Conservation (phyloP, 208 protist species). For the Leishmania gerbilli region DNA sequence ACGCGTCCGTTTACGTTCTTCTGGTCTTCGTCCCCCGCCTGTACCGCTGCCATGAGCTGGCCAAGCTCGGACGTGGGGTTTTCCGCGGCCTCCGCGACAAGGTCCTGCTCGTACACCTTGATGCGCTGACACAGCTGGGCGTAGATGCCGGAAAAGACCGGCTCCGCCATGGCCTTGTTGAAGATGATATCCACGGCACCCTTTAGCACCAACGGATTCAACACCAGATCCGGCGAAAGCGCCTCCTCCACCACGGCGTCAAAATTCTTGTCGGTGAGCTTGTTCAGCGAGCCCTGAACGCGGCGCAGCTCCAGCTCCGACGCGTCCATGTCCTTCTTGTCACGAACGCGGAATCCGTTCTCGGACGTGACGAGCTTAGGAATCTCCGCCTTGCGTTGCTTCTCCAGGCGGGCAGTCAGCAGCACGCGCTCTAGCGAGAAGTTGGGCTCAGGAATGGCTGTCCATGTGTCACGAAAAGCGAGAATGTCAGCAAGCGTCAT, state of each 20-base stretch:
- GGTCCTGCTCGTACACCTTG: slow-evolving; percentile 76
- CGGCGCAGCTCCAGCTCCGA: slow-evolving; percentile 70
- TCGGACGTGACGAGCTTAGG: slow-evolving; percentile 81
- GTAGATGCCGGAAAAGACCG: slow-evolving; percentile 88
- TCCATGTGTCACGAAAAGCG: slow-evolving; percentile 87
- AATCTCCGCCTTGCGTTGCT: slow-evolving; percentile 65
- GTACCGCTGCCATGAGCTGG: slow-evolving; percentile 27
- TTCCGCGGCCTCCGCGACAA: slow-evolving; percentile 42
- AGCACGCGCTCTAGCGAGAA: slow-evolving; percentile 82
- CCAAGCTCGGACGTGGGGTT: slow-evolving; percentile 39
- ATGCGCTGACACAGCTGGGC: slow-evolving; percentile 76
- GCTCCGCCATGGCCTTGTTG: slow-evolving; percentile 85
- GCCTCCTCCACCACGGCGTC: slow-evolving; percentile 65
- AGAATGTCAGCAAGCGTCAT: slow-evolving; percentile 79
- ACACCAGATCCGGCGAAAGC: slow-evolving; percentile 70
- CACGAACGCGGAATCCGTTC: slow-evolving; percentile 82
- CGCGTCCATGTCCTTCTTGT: slow-evolving; percentile 69
- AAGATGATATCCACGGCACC: slow-evolving; percentile 85
- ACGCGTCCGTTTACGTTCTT: slow-evolving; percentile 38
- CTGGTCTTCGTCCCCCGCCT: slow-evolving; percentile 24
- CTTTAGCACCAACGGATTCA: slow-evolving; percentile 60
- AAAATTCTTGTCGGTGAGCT: slow-evolving; percentile 89
- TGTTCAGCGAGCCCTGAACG: slow-evolving; percentile 86
- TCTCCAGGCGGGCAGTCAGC: slow-evolving; percentile 48
- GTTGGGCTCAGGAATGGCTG: slow-evolving; percentile 43